Evolutionary conservation across 441 rosid genomes (phyloP).

Genomic region (Aquilaria agallochum): DNA sequence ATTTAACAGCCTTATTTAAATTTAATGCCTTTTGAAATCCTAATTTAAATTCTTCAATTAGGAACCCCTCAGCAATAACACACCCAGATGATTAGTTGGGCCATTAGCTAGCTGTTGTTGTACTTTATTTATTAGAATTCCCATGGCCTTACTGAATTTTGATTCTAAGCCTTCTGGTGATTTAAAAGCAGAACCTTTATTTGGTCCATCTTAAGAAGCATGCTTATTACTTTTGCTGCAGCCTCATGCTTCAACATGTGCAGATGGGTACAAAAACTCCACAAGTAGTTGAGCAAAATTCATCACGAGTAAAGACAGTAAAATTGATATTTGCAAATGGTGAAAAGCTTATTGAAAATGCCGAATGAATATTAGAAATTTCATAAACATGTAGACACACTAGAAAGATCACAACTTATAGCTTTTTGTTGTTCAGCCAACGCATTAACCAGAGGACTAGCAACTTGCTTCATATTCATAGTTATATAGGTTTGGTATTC

Average conservation of each 20-base stretch:
- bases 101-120: constrained; percentile 26
- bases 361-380: neutral
- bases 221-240: constrained; percentile 51
- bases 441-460: constrained; percentile 41
- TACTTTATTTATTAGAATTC: constrained; percentile 40
- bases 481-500: constrained; percentile 29
- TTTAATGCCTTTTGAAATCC: too few species aligned
- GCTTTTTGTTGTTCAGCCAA: constrained; percentile 54
- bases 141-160: constrained; percentile 46
- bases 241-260: constrained; percentile 47
- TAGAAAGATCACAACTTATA: constrained; percentile 22
- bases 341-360: neutral
- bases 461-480: constrained; percentile 7
- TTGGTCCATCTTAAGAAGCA: constrained; percentile 64
- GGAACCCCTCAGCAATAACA: neutral
- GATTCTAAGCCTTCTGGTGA: constrained; percentile 48
- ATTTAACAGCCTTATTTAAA: too few species aligned
- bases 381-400: too few species aligned
- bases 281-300: constrained; percentile 30
- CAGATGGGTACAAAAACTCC: constrained; percentile 44
- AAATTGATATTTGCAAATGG: neutral
- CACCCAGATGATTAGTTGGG: constrained; percentile 35
- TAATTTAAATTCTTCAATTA: too few species aligned
- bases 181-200: constrained; percentile 51
- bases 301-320: neutral